Conservation (phyloP, 1,284 basidiomycete species). For the Cutaneotrichosporon sp. region DNA sequence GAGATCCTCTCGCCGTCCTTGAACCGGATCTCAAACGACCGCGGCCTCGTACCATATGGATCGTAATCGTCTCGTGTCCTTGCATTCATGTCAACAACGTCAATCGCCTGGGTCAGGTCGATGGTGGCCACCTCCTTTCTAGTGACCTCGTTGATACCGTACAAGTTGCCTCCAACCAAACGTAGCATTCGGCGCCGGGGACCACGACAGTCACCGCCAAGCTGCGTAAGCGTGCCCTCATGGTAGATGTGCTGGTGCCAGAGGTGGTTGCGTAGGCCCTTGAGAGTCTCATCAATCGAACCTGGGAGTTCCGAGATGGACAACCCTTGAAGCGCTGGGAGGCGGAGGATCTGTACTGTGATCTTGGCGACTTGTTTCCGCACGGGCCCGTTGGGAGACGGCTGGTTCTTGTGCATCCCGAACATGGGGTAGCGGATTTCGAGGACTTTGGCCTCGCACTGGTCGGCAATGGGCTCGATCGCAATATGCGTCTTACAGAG, state of each 20-base stretch:
- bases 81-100: constrained; percentile 67
- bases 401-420: constrained; percentile 58
- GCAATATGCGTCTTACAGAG: constrained; percentile 77
- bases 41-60: constrained; percentile 59
- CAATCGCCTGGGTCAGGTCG: constrained; percentile 78
- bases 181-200: constrained; percentile 86
- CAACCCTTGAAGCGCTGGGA: constrained; percentile 84
- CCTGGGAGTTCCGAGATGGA: constrained; percentile 75
- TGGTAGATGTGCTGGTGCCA: constrained; percentile 92
- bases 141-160: constrained; percentile 93
- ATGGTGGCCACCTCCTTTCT: constrained; percentile 87
- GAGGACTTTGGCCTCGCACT: constrained; percentile 77
- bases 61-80: constrained; percentile 60
- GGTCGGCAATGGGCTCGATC: constrained; percentile 76
- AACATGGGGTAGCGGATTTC: constrained; percentile 79
- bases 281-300: constrained; percentile 85
- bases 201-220: constrained; percentile 89
- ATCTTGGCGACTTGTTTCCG: constrained; percentile 67
- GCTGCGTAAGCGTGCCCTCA: constrained; percentile 90
- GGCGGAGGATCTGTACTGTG: constrained; percentile 79
- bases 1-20: constrained; percentile 73
- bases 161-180: constrained; percentile 78
- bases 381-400: constrained; percentile 51
- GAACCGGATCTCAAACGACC: constrained; percentile 84
- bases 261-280: constrained; percentile 79